Evolutionary conservation across 129 eudicot species (phyloP), one percentile per base, ranked within the genome.

Genomic region (Oenanthe sinensis): DNA sequence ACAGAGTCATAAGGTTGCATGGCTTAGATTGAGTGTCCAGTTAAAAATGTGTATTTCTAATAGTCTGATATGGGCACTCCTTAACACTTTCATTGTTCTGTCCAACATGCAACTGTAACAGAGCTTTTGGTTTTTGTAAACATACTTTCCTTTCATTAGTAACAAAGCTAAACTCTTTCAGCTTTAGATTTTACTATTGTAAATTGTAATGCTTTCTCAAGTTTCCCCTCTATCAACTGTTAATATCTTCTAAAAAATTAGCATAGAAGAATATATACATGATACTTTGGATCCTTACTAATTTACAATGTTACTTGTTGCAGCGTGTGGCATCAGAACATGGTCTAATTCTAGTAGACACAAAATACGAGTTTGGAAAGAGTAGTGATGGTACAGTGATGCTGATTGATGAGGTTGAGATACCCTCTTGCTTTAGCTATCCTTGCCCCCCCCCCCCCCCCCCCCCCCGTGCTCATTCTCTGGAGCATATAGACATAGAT

Each of bases 291-390:
- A 24, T 33, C 33, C 24, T 9, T n/a, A n/a, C n/a, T 60, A 8
- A n/a, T 10, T 39, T 39, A 39, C 42, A 24, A 2, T 60, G 68
- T n/a, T 24, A 60, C 68, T 14, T 10, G 67, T 74, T 85, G 85
- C 88, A 95, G 97, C 88, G 74, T n/a, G 88, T 92, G 77, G 99
- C 99, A 4, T 50, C 47, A 78, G 85, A 95, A 75, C 94, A 92
- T 81, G 99, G 97, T 76, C 75, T 95, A 74, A 89, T 95, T 82
- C 82, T 95, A 85, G 97, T 92, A 47, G 99, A 95, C 77, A 95
- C 99, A 60, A 95, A 95, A 82, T 92, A 95, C 79, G 99, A 95
- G 85, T 95, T 95, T 84, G 99, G 99, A 79, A 95, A 92, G 79
- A 90, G 88, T 62, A 54, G 89, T 49, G 97, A 95, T 81, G 99